Evolutionary conservation across 1,139 yeast species (phyloP).

Genomic region (Cylindricascospora bacillispora): DNA sequence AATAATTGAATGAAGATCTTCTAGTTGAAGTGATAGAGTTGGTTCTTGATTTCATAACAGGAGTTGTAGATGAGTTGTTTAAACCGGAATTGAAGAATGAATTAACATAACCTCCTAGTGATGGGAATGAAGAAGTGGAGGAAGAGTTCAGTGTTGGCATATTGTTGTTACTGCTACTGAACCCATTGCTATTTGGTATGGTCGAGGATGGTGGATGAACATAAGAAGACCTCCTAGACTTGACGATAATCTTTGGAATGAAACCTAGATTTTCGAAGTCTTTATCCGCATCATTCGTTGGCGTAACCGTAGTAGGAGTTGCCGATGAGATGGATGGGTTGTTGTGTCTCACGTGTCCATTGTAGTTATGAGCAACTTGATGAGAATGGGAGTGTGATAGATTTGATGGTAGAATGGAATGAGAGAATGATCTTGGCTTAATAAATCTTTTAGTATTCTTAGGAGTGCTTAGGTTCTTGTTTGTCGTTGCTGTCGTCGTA

Average conservation of each 20-base stretch:
- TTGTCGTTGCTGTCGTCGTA: constrained; percentile 1
- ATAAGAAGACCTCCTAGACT: constrained; percentile 24
- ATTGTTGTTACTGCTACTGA: background rate
- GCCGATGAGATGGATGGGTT: background rate
- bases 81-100: constrained; percentile 9
- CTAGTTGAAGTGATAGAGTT: constrained; percentile 24
- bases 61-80: constrained; percentile 14
- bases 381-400: no score
- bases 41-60: constrained; percentile 21
- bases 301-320: background rate
- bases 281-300: background rate
- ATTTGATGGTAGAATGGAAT: constrained; percentile 5
- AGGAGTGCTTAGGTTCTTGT: background rate
- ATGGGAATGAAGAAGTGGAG: constrained; percentile 1
- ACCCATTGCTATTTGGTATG: constrained; percentile 1
- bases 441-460: constrained; percentile 6
- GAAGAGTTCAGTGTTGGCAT: constrained; percentile 2
- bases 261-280: constrained; percentile 16
- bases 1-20: constrained; percentile 21
- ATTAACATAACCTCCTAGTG: constrained; percentile 7
- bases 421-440: constrained; percentile 16
- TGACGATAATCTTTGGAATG: constrained; percentile 25
- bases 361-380: no score
- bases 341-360: no score
- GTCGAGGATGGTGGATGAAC: constrained; percentile 5